These are phyloP conservation scores for Mortierella sp. DNA, from an alignment of 371 early-diverging fungal genomes.

Conservation along the genomic window DNA sequence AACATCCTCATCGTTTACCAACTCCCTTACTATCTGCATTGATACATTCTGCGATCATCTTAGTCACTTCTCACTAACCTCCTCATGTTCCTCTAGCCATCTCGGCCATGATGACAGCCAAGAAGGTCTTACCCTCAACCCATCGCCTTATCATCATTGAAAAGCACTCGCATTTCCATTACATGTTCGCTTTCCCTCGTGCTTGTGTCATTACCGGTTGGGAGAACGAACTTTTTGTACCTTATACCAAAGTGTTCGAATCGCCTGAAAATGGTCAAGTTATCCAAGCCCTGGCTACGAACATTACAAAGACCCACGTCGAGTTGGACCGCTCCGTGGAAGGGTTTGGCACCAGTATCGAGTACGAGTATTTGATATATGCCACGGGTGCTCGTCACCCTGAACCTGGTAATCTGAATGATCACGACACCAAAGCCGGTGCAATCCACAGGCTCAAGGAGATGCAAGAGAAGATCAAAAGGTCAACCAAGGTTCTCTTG, in stretches of 20 bases:
- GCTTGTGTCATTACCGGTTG: conserved; percentile 68
- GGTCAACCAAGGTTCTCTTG: conserved; percentile 61
- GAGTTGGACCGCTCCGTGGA: conserved; percentile 64
- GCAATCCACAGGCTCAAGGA: conserved; percentile 57
- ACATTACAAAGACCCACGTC: conserved; percentile 60
- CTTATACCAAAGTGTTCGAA: conserved; percentile 61
- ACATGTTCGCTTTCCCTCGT: conserved; percentile 74
- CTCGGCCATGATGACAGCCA: conserved; percentile 53
- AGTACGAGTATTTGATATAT: conserved; percentile 68
- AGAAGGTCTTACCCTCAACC: conserved; percentile 49
- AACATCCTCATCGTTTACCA: neutral
- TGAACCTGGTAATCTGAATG: conserved; percentile 59
- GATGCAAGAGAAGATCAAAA: conserved; percentile 60
- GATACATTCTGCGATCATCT: neutral
- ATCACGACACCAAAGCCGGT: conserved; percentile 56
- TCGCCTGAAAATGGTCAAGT: conserved; percentile 63
- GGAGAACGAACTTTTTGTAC: conserved; percentile 70
- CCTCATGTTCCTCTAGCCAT: conserved; percentile 37
- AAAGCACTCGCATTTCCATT: conserved; percentile 66
- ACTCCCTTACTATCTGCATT: neutral
- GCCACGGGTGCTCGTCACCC: conserved; percentile 66
- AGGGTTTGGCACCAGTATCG: conserved; percentile 59
- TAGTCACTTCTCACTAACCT: neutral
- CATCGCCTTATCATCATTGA: conserved; percentile 70
- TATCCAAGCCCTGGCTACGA: conserved; percentile 60